Base-by-base conservation (phyloP, 106 monocot species). In the Acanthochlamys bracteata region DNA sequence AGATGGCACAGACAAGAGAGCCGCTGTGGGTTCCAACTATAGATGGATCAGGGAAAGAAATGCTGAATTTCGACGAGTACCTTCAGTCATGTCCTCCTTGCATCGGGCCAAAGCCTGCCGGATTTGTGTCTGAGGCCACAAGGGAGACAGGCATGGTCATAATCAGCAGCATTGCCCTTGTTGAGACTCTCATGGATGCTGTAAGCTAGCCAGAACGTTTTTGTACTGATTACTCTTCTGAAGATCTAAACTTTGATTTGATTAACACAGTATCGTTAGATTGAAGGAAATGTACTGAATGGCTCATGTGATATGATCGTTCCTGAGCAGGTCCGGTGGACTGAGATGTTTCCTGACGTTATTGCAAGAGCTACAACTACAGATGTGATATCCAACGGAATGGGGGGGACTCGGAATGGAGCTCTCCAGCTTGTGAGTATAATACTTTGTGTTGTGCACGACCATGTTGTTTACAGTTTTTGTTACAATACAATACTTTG, bases 161-260 rank as follows among this genome's bases (percentile, higher is more conserved):
- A 60, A 78, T 96, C 63, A 84, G 82, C 66, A 83, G 82, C 69
- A 25, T 76, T 11, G 82, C 80, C 2, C 80, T 96, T 41, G 95
- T 87, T 17, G 90, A 90, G 52, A 80, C 84, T 40, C 80, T 96
- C 70, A 90, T 96, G 87, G 90, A 96, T 70, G 71, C 78, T 33
- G 93, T 93, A 62, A 72, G 72, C 23, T 17, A 7, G 0, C n/a
- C n/a, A n/a, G n/a, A n/a, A n/a, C n/a, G n/a, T n/a, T n/a, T n/a
- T n/a, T n/a, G n/a, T n/a, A n/a, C n/a, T n/a, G n/a, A n/a, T n/a
- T n/a, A 11, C 20, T 20, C 20, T 10, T 22, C 10, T 22, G 20
- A 20, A 33, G 33, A 33, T 33, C 6, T 33, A 33, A 33, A 33
- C 33, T 33, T 19, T 15, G 9, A 51, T 51, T 51, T 13, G n/a